A percentile compares a stretch with the other conserved stretches of the same genome.
phyloP scores from a whole-genome alignment of 2,329 filamentous ascomycete species.

The Calonectria ilicicola region DNA sequence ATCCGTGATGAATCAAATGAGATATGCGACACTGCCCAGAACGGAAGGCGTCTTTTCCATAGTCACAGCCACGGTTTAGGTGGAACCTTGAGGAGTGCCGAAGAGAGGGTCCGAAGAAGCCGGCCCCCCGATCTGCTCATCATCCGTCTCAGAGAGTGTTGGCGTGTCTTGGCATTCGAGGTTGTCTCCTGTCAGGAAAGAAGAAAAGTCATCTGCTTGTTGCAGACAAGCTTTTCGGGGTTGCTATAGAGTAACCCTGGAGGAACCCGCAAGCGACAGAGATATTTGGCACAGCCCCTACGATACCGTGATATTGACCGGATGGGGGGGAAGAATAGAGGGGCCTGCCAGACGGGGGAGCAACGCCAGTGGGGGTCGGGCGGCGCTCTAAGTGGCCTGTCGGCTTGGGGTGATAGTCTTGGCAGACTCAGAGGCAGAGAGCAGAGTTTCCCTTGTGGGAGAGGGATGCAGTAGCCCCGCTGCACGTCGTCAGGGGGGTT shows the following conservation, averaged over 20 bases:
- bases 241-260: background rate
- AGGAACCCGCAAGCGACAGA: background rate
- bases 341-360: background rate
- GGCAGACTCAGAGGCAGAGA: background rate
- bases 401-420: background rate
- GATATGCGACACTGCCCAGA: conserved; percentile 11
- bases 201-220: background rate
- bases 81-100: background rate
- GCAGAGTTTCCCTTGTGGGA: conserved; percentile 5
- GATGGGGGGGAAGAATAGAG: background rate
- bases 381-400: conserved; percentile 7
- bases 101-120: background rate
- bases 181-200: background rate
- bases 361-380: background rate
- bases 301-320: conserved; percentile 4
- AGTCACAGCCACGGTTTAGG: conserved; percentile 1
- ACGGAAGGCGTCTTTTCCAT: conserved; percentile 14
- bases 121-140: background rate
- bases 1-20: conserved; percentile 7
- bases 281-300: conserved; percentile 11
- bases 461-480: conserved; percentile 38
- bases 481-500: conserved; percentile 34
- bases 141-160: background rate
- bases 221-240: conserved; percentile 4
- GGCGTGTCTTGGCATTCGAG: background rate